These are phyloP conservation scores for Fusarium liriodendri DNA, from an alignment of 2,329 filamentous ascomycete species.

Conservation along the genomic window DNA sequence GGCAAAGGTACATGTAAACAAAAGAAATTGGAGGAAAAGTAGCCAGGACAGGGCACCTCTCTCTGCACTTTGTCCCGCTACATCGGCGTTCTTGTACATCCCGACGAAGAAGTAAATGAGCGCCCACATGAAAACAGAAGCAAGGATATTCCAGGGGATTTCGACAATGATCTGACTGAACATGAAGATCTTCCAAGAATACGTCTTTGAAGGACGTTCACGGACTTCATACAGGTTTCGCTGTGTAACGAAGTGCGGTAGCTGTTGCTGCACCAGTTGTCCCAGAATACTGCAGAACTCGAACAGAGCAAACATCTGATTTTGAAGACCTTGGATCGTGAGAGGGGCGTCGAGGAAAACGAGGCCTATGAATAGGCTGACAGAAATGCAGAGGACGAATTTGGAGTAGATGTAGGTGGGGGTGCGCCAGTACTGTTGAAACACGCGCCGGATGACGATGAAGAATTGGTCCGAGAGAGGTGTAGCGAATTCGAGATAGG, in stretches of 20 bases:
- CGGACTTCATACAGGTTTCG: slow-evolving; percentile 76
- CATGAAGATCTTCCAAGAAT: slow-evolving; percentile 76
- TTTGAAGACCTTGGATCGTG: slow-evolving; percentile 74
- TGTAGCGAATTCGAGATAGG: slow-evolving; percentile 47
- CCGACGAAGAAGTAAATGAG: neutral
- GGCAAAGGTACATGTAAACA: neutral
- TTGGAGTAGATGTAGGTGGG: slow-evolving; percentile 74
- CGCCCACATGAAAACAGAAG: neutral
- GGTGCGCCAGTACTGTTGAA: slow-evolving; percentile 49
- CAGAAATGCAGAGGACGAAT: slow-evolving; percentile 36
- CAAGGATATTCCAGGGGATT: slow-evolving; percentile 67
- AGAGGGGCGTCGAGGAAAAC: slow-evolving; percentile 72
- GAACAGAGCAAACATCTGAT: slow-evolving; percentile 79
- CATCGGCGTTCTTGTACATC: neutral
- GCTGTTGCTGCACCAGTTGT: slow-evolving; percentile 71
- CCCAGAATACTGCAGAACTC: slow-evolving; percentile 78
- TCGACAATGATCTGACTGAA: slow-evolving; percentile 71
- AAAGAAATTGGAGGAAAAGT: neutral
- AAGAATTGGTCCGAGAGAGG: slow-evolving; percentile 42
- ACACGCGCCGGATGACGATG: slow-evolving; percentile 50
- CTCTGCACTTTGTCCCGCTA: neutral
- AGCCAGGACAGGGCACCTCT: neutral
- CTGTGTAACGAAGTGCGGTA: slow-evolving; percentile 77
- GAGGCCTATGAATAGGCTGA: slow-evolving; percentile 73
- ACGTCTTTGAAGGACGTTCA: slow-evolving; percentile 74